phyloP scores from a whole-genome alignment of 805 yeast genomes.

The Citeromyces matritensis region DNA sequence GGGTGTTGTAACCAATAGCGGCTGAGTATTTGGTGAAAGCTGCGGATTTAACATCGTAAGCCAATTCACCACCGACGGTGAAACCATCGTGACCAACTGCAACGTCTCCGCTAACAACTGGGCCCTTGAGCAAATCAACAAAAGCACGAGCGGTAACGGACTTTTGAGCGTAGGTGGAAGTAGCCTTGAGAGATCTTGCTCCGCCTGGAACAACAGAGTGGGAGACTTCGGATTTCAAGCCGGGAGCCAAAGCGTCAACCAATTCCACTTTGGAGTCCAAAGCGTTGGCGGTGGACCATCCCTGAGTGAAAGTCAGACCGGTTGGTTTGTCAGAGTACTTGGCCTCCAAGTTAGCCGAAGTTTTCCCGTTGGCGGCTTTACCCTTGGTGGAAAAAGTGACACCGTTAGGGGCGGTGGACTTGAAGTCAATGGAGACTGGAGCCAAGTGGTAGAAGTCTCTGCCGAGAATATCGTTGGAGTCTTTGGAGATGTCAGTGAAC shows the following conservation, averaged over 20 bases:
- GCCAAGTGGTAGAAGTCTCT: slow-evolving; percentile 89
- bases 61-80: slow-evolving; percentile 94
- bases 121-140: slow-evolving; percentile 91
- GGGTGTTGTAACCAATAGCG: slow-evolving; percentile 85
- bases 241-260: slow-evolving; percentile 84
- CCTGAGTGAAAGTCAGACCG: slow-evolving; percentile 90
- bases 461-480: slow-evolving; percentile 78
- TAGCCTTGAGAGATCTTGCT: slow-evolving; percentile 76
- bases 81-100: slow-evolving; percentile 93
- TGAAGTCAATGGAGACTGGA: slow-evolving; percentile 78
- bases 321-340: slow-evolving; percentile 86
- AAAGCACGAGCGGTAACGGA: slow-evolving; percentile 88
- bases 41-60: slow-evolving; percentile 90
- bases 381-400: slow-evolving; percentile 91
- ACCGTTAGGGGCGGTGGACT: slow-evolving; percentile 92
- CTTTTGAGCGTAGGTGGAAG: slow-evolving; percentile 84
- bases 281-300: slow-evolving; percentile 92
- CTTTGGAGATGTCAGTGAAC: slow-evolving; percentile 86
- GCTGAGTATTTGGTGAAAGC: slow-evolving; percentile 88
- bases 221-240: slow-evolving; percentile 84
- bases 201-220: slow-evolving; percentile 80
- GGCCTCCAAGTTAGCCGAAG: slow-evolving; percentile 82
- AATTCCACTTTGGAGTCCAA: slow-evolving; percentile 89
- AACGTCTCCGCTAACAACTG: slow-evolving; percentile 88
- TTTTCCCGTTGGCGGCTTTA: slow-evolving; percentile 66